Base-by-base conservation (phyloP, 2,329 filamentous ascomycete genomes). In the Pseudodiploospora longispora region DNA sequence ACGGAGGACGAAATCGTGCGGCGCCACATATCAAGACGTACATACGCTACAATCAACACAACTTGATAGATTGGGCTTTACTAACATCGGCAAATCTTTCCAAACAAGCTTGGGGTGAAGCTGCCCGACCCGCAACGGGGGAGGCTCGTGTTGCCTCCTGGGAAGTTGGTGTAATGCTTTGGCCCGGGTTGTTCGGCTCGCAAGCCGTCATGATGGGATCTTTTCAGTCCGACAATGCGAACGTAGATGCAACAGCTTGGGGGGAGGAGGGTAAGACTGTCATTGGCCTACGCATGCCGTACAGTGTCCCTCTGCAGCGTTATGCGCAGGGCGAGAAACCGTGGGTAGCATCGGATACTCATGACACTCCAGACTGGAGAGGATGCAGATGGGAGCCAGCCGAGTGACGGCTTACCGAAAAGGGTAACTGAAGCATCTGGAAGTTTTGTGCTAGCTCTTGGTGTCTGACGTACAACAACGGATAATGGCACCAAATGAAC, bases 1-100 rank as follows among this genome's bases (percentile, higher is more conserved):
- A 83, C 48, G 76, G 78, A 6, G 80, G 82, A 2, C 71, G 85
- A 43, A 70, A 77, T 39, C 72, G 79, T 30, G 88, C 87, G 12
- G 87, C 87, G 1, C 89, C 89, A 0, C 89, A 95, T 54, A 85
- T 95, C 59, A 95, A 95, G 61, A 95, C 88, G 0, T 95, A 93
- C 56, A 80, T 90, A 37, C 78, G 85, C 4, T 89, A 74, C 52
- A 64, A 68, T 42, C 52, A 60, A n/a, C 56, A 66, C 12, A 59
- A 55, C 2, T 62, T 65, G 0, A 81, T 94, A 34, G 85, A 93
- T 57, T 95, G 89, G 90, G 87, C 86, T 2, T 71, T 95, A 50
- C 61, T 94, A 2, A 94, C 87, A 0, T 93, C 86, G n/a, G 88
- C 89, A n/a, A 95, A 95, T 53, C 62, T 95, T 3, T 93, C 86